Percentiles rank a stretch among this genome's conserved stretches.
Conservation (phyloP, 2,329 filamentous ascomycete genomes). For the Waltergamsia citrina region DNA sequence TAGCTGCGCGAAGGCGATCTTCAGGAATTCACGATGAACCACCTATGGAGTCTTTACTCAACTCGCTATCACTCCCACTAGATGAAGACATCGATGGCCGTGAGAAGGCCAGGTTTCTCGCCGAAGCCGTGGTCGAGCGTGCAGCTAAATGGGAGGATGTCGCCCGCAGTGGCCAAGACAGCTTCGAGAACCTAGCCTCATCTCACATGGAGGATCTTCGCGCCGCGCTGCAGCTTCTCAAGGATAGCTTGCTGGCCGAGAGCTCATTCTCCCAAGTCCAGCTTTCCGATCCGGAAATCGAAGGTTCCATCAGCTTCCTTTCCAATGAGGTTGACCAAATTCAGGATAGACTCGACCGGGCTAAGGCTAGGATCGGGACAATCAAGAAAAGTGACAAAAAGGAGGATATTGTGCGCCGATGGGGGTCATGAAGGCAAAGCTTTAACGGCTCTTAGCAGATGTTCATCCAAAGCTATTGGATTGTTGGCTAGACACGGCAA, state of each 20-base stretch:
- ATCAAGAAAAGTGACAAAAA: conserved; percentile 31
- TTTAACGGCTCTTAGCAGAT: too few relatives aligned
- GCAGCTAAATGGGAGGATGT: conserved; percentile 32
- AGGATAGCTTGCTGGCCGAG: conserved; percentile 43
- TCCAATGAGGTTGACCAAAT: conserved; percentile 32
- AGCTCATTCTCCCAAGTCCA: conserved; percentile 36
- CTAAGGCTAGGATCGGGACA: conserved; percentile 24
- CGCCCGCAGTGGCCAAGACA: conserved; percentile 33
- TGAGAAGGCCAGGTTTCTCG: conserved; percentile 19
- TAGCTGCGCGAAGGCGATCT: conserved; percentile 21
- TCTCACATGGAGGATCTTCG: conserved; percentile 36
- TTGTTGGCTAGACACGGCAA: too few relatives aligned
- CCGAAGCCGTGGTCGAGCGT: conserved; percentile 26
- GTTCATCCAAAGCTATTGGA: too few relatives aligned
- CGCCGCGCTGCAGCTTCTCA: conserved; percentile 36
- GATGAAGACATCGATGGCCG: conserved; percentile 14
- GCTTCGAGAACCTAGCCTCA: conserved; percentile 33
- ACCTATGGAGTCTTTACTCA: conserved; percentile 37
- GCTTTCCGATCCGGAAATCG: conserved; percentile 43
- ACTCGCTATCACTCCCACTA: conserved; percentile 32
- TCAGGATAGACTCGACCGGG: conserved; percentile 23
- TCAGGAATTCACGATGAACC: conserved; percentile 24
- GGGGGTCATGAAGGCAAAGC: conserved; percentile 11
- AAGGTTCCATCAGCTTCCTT: conserved; percentile 37
- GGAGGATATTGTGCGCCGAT: conserved; percentile 33